phyloP scores from a whole-genome alignment of 306 rosid genomes.

The Canavalia gladiata region DNA sequence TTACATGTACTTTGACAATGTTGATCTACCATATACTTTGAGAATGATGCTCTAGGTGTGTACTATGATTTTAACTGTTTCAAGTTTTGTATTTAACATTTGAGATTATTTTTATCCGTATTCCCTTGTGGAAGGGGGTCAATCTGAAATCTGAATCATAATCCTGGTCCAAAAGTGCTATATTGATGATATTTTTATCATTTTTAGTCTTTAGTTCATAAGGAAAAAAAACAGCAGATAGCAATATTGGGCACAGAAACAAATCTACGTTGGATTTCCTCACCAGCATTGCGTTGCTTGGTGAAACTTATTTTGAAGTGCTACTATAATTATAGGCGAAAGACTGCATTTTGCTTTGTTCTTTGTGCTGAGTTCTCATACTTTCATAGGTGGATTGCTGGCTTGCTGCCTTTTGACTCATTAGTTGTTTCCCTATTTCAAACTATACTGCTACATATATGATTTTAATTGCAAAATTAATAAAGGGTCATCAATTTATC shows the following conservation, averaged over 20 bases:
- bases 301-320: constrained; percentile 37
- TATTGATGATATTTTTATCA: not conserved
- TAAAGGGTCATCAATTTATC: constrained; percentile 12
- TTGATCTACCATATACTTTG: not conserved
- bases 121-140: not conserved
- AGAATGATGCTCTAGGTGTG: not conserved
- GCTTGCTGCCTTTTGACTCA: constrained; percentile 21
- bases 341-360: constrained; percentile 27
- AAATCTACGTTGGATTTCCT: not conserved
- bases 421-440: not conserved
- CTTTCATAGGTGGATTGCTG: constrained; percentile 19
- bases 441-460: constrained; percentile 4
- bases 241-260: not conserved
- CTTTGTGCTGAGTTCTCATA: constrained; percentile 6
- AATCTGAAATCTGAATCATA: constrained; percentile 12
- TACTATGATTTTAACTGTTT: not conserved
- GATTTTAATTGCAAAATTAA: constrained; percentile 23
- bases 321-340: constrained; percentile 31
- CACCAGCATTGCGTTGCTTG: constrained; percentile 6
- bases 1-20: not conserved
- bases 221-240: constrained; percentile 15
- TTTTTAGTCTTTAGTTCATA: constrained; percentile 28
- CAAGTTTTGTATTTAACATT: constrained; percentile 24
- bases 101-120: not conserved
- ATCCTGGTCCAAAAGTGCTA: not conserved